Evolutionary conservation across 371 early-diverging fungal species (phyloP).

Genomic region (Dichotomocladium elegans): DNA sequence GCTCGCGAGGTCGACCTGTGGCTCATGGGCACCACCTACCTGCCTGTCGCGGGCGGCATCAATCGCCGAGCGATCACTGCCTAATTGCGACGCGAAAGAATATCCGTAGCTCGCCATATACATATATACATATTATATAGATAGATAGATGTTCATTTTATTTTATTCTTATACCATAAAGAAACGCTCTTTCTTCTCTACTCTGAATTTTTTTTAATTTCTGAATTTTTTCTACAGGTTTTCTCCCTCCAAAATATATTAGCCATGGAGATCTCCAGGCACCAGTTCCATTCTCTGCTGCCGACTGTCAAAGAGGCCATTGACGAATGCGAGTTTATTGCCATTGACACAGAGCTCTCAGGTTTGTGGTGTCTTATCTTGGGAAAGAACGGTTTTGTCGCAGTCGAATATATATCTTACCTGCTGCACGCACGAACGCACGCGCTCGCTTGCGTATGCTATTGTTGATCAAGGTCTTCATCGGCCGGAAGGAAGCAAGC

Average conservation of each 20-base stretch:
- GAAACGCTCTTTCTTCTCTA: no score
- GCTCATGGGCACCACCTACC: conserved; percentile 66
- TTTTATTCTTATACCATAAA: no score
- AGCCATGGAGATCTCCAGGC: conserved; percentile 74
- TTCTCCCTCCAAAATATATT: background rate
- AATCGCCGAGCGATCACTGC: conserved; percentile 50
- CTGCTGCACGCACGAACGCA: background rate
- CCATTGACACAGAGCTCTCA: conserved; percentile 87
- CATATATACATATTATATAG: no score
- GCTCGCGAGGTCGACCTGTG: conserved; percentile 88
- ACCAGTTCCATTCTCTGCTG: conserved; percentile 59
- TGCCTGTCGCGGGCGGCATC: conserved; percentile 69
- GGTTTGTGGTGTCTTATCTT: no score
- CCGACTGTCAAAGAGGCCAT: conserved; percentile 62
- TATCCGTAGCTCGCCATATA: no score
- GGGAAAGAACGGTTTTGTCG: no score
- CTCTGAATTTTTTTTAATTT: background rate
- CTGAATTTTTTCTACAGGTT: background rate
- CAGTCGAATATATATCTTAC: no score
- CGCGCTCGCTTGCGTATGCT: background rate
- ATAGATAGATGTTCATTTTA: no score
- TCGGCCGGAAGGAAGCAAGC: conserved; percentile 28
- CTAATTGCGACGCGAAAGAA: no score
- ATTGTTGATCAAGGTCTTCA: conserved; percentile 26
- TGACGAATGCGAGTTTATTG: conserved; percentile 68